These are phyloP conservation scores for Rubus idaeus DNA, from an alignment of 306 rosid species.

Conservation along the genomic window DNA sequence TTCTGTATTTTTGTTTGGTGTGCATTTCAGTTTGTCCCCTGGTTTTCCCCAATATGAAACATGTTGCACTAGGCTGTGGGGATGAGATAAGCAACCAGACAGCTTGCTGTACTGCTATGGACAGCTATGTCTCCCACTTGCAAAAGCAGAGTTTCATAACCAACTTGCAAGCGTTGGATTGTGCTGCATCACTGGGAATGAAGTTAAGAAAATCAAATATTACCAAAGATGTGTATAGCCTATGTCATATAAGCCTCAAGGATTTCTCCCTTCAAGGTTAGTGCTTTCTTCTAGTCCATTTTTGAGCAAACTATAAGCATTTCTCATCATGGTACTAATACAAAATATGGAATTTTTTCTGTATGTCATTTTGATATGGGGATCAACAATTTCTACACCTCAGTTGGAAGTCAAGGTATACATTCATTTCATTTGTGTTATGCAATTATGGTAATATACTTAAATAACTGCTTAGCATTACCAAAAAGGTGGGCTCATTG, in stretches of 20 bases:
- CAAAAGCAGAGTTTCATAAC: constrained; percentile 96
- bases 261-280: constrained; percentile 98
- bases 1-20: constrained; percentile 10
- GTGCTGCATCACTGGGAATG: constrained; percentile 83
- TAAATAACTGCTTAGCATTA: neutral
- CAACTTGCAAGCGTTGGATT: constrained; percentile 89
- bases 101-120: constrained; percentile 81
- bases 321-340: constrained; percentile 35
- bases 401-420: constrained; percentile 95
- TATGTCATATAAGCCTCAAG: constrained; percentile 85
- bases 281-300: constrained; percentile 23
- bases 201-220: constrained; percentile 64
- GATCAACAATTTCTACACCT: constrained; percentile 34
- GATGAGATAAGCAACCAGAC: constrained; percentile 62
- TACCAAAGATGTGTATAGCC: constrained; percentile 61
- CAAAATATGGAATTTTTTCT: constrained; percentile 17
- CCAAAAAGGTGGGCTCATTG: neutral
- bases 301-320: constrained; percentile 12
- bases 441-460: neutral
- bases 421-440: neutral
- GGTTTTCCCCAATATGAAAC: constrained; percentile 66
- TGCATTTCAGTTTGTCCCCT: constrained; percentile 73
- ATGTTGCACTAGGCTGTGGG: constrained; percentile 66
- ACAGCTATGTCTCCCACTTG: constrained; percentile 81
- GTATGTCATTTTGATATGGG: constrained; percentile 37